These are phyloP conservation scores for Malus sylvestris DNA, from an alignment of 306 rosid genomes.

Conservation along the genomic window DNA sequence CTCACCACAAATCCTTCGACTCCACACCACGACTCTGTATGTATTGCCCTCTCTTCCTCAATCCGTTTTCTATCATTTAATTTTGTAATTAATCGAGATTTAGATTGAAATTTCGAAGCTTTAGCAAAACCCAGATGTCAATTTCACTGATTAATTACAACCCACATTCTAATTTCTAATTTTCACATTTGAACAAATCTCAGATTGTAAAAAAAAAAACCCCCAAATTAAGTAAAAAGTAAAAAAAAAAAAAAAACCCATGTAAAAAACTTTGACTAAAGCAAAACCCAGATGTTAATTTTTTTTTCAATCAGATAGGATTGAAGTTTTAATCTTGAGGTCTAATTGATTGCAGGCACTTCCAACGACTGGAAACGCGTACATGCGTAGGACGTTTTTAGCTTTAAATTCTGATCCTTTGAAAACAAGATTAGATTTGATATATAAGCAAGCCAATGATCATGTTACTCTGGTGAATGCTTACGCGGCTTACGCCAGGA, in stretches of 20 bases:
- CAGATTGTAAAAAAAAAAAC: not conserved
- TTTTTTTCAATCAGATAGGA: not conserved
- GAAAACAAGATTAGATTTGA: slow-evolving; percentile 83
- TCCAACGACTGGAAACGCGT: slow-evolving; percentile 75
- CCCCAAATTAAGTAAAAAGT: not conserved
- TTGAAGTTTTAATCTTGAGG: not conserved
- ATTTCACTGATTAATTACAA: not conserved
- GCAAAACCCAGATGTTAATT: not conserved
- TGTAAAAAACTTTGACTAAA: not conserved
- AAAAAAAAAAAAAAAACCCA: not conserved
- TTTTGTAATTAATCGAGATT: slow-evolving; percentile 12
- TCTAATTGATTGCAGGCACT: slow-evolving; percentile 51
- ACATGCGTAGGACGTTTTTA: slow-evolving; percentile 77
- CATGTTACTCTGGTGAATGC: slow-evolving; percentile 91
- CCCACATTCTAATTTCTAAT: slow-evolving; percentile 1
- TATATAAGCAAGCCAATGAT: slow-evolving; percentile 88
- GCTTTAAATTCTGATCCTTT: slow-evolving; percentile 90
- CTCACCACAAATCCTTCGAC: slow-evolving; percentile 65
- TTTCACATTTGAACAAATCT: not conserved
- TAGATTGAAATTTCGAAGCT: not conserved
- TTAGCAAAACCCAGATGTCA: not conserved
- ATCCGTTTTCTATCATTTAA: not conserved
- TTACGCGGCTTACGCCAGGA: slow-evolving; percentile 93
- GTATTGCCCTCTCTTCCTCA: slow-evolving; percentile 12
- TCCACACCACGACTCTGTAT: slow-evolving; percentile 62